Conservation (phyloP, 352 stramenopile genomes). For the Pythium aristosporum region DNA sequence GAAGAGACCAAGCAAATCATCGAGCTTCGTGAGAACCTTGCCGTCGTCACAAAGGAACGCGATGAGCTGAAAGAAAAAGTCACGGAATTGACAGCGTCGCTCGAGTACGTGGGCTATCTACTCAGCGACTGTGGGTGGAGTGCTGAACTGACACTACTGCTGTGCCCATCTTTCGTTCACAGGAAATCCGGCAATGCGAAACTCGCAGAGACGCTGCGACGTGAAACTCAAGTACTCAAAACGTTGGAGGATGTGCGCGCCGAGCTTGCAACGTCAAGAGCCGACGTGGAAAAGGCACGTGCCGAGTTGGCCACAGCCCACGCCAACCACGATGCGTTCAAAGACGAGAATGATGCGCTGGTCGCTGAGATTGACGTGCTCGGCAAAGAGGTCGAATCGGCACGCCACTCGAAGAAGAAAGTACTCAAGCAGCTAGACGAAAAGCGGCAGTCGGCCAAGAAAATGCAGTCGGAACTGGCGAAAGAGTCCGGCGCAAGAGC, state of each 20-base stretch:
- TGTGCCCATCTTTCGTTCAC: not conserved
- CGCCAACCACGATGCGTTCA: constrained; percentile 44
- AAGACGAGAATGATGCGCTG: constrained; percentile 78
- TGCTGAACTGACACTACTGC: not conserved
- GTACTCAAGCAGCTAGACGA: constrained; percentile 75
- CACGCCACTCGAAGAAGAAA: constrained; percentile 72
- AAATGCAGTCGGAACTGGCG: constrained; percentile 60
- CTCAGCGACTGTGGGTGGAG: not conserved
- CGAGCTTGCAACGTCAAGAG: constrained; percentile 28
- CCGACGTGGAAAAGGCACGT: constrained; percentile 35
- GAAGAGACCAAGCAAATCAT: constrained; percentile 36
- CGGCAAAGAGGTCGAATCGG: constrained; percentile 52
- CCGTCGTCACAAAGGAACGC: not conserved
- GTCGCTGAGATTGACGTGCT: constrained; percentile 74
- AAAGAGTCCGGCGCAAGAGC: constrained; percentile 69
- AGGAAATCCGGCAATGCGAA: constrained; percentile 42
- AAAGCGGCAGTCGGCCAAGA: constrained; percentile 74
- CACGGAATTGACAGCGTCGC: not conserved
- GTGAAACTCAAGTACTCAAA: constrained; percentile 35
- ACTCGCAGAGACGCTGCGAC: constrained; percentile 29
- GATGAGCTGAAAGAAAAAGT: constrained; percentile 15
- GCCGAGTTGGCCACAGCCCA: constrained; percentile 51
- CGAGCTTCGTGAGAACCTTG: constrained; percentile 44
- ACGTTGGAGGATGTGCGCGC: constrained; percentile 37
- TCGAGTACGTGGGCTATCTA: constrained; percentile 13